phyloP scores from a whole-genome alignment of 2,329 filamentous ascomycete genomes.

The Magnaporthiopsis rhizophila region DNA sequence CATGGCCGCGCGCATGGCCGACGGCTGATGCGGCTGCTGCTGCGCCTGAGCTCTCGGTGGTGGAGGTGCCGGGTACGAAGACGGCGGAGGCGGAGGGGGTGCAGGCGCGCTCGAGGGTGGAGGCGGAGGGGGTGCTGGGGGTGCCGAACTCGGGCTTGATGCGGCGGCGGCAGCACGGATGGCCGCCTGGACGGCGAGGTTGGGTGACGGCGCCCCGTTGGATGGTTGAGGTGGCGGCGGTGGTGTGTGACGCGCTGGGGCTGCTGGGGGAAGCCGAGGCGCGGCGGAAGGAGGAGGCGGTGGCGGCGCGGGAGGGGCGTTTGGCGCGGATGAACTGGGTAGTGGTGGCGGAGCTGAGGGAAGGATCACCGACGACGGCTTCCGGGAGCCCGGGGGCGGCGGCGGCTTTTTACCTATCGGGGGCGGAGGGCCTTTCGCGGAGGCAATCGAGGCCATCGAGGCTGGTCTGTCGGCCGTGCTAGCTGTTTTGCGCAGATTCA shows the following conservation, averaged over 20 bases:
- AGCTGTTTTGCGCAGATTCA: constrained; percentile 52
- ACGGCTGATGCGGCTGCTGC: constrained; percentile 29
- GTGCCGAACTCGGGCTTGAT: constrained; percentile 16
- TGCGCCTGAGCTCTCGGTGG: constrained; percentile 20
- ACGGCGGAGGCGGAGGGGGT: constrained; percentile 32
- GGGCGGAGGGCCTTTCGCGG: constrained; percentile 61
- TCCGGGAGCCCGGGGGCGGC: constrained; percentile 51
- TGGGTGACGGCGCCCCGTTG: constrained; percentile 22
- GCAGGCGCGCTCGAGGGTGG: constrained; percentile 20
- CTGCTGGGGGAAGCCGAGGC: constrained; percentile 32
- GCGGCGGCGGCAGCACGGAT: constrained; percentile 25
- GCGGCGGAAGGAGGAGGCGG: constrained; percentile 35
- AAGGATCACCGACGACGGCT: constrained; percentile 36
- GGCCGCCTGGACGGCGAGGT: constrained; percentile 31
- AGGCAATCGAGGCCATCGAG: constrained; percentile 47
- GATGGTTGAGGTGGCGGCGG: constrained; percentile 26
- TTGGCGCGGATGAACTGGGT: constrained; percentile 32
- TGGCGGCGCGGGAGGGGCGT: constrained; percentile 36
- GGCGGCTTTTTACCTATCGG: constrained; percentile 70
- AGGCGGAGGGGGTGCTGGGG: constrained; percentile 30
- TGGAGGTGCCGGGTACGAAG: constrained; percentile 23
- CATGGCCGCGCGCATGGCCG: constrained; percentile 50
- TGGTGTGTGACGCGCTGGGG: constrained; percentile 21
- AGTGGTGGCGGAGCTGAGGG: constrained; percentile 31
- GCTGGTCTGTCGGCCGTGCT: constrained; percentile 46